Base-by-base conservation (phyloP, 257 asterid species). In the Gentiana macrophylla region DNA sequence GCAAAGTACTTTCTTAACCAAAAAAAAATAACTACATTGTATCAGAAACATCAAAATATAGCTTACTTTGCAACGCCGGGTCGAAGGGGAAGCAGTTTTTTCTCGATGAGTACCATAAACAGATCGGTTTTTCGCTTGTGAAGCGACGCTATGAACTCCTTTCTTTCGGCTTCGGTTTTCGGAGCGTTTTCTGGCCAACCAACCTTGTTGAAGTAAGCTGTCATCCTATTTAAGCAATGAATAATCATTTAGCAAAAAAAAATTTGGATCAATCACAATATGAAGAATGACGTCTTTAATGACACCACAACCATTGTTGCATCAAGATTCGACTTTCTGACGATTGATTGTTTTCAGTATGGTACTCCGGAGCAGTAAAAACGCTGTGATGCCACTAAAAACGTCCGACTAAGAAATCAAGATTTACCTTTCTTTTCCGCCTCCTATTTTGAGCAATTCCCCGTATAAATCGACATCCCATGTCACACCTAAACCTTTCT, bases 111-210 rank as follows among this genome's bases (percentile, higher is more conserved):
- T 13, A 52, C 89, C 98, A 90, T 86, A 66, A 86, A 90, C 59
- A 90, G 76, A 50, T 86, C 91, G 0, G 98, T 86, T 74, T 90
- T 86, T 55, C 91, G 78, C 71, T 86, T 84, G 79, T 90, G 98
- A 74, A 90, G 98, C 5, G 91, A 73, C 57, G 91, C 96, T 59
- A 90, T 73, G 72, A 86, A 91, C 13, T 67, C 70, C 74, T 86
- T 91, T 74, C 96, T 74, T 70, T 84, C 95, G 63, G 71, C 83
- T 11, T 91, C 94, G 24, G 75, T 63, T 66, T 77, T 87, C 10
- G 98, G 98, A 6, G 96, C 95, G 45, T 84, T 86, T 13, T 86
- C 96, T 12, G 96, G 98, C 98, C 98, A 90, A 7, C 98, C 98
- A 11, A 77, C 94, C 75, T 82, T 77, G 72, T 82, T 90, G 61